Evolutionary conservation across 2,329 filamentous ascomycete genomes (phyloP), one percentile per base, ranked within the genome.

Genomic region (Nothopassalora personata): DNA sequence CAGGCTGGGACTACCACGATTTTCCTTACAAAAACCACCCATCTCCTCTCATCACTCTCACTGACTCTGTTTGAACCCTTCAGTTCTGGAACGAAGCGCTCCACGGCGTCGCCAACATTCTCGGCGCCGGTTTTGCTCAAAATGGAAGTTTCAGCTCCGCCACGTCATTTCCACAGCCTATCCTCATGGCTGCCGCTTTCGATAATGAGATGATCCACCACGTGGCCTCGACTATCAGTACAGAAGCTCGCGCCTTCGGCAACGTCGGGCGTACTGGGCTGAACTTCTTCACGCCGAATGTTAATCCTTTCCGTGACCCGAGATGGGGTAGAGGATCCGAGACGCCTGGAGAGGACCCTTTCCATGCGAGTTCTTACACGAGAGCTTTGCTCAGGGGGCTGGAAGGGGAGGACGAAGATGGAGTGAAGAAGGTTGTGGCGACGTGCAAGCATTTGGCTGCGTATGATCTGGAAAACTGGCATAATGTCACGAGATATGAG

Each of bases 241-340:
- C 80, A 0, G 85, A 89, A 67, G 83, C 83, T 0, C 77, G 86
- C 30, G 85, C 86, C 0, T 88, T 86, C 67, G 83, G 76, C 8
- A 62, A 59, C 48, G 56, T 49, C 39, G 53, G 18, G 13, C 57
- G 54, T 28, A 49, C 60, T n/a, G 57, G 60, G 6, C 49, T 60
- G 11, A 58, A 63, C 48, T 56, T 60, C 36, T 63, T 53, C 54
- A 60, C 57, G 2, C 54, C 58, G 33, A 52, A 52, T 30, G 34
- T 52, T 6, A 62, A 62, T 45, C 53, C 60, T 0, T 62, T 60
- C 52, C 34, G 49, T 4, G 64, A 66, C 36, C 64, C 62, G 8
- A n/a, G 52, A 13, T 54, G 52, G 52, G 52, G 52, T 7, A 4
- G 52, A 45, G 52, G 52, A 3, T 27, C 23, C 5, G 34, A 54